Percentiles rank a stretch among this genome's conserved stretches.
phyloP scores from a whole-genome alignment of 208 protist genomes.

The Angomonas ambiguus region DNA sequence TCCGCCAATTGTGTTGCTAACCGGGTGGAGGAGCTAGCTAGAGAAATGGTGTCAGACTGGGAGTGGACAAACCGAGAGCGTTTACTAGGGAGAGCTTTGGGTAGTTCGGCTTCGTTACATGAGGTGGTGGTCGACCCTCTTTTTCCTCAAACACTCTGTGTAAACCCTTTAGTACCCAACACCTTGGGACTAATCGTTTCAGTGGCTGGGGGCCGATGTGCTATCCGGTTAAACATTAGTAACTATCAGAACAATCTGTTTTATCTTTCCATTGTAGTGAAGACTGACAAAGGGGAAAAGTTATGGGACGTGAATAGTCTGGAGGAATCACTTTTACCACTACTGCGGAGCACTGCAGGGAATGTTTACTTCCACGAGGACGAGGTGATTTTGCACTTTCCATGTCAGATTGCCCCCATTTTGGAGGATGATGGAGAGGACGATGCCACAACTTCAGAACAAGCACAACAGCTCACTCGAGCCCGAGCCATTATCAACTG shows the following conservation, averaged over 20 bases:
- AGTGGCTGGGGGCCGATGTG: conserved; percentile 30
- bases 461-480: conserved; percentile 38
- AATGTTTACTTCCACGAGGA: conserved; percentile 43
- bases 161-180: conserved; percentile 66
- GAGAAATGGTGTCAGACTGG: conserved; percentile 82
- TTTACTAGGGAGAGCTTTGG: conserved; percentile 60
- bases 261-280: conserved; percentile 48
- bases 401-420: conserved; percentile 74
- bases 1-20: conserved; percentile 40
- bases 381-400: conserved; percentile 58
- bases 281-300: conserved; percentile 23
- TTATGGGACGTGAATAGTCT: conserved; percentile 30
- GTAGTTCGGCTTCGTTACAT: conserved; percentile 31
- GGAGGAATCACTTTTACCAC: conserved; percentile 28
- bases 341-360: conserved; percentile 45
- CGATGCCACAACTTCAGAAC: conserved; percentile 14
- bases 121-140: conserved; percentile 52
- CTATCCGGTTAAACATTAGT: conserved; percentile 51
- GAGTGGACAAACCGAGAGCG: conserved; percentile 88
- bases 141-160: conserved; percentile 71
- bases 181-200: conserved; percentile 39
- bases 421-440: conserved; percentile 61
- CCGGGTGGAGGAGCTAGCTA: conserved; percentile 56
- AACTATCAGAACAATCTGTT: conserved; percentile 61
- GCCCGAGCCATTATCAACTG: conserved; percentile 79